phyloP scores from a whole-genome alignment of 129 eudicot species.

The Arctium lappa region DNA sequence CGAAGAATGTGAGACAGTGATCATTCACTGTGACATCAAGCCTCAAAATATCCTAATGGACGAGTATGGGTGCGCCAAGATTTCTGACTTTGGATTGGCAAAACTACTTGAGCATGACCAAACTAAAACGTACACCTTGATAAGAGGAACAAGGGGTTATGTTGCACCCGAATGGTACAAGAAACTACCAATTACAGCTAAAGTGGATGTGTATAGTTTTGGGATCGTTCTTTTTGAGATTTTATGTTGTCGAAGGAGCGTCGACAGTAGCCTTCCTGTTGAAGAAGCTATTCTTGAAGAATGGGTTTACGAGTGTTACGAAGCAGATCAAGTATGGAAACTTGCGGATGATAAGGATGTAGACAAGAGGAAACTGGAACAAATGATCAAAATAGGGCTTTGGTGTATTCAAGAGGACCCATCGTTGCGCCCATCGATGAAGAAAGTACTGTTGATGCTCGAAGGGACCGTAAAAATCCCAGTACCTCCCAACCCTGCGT shows the following conservation, averaged over 20 bases:
- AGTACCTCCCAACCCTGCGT: constrained; percentile 9
- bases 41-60: constrained; percentile 44
- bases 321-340: neutral
- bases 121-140: constrained; percentile 18
- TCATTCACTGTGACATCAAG: constrained; percentile 45
- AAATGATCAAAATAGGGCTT: constrained; percentile 20
- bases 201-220: constrained; percentile 34
- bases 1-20: constrained; percentile 33
- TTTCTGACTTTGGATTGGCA: constrained; percentile 32
- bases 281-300: constrained; percentile 27
- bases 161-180: constrained; percentile 34
- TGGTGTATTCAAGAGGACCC: constrained; percentile 29
- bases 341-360: constrained; percentile 14
- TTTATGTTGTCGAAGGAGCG: constrained; percentile 18
- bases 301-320: constrained; percentile 24
- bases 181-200: constrained; percentile 12
- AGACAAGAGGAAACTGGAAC: neutral
- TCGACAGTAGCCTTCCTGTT: constrained; percentile 15
- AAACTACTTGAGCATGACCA: constrained; percentile 26
- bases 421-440: constrained; percentile 21
- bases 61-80: constrained; percentile 23
- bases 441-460: constrained; percentile 16
- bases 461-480: constrained; percentile 24
- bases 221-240: constrained; percentile 26
- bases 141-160: constrained; percentile 28